Conservation (phyloP, 495 filamentous ascomycete genomes). For the Choiromyces venosus region DNA sequence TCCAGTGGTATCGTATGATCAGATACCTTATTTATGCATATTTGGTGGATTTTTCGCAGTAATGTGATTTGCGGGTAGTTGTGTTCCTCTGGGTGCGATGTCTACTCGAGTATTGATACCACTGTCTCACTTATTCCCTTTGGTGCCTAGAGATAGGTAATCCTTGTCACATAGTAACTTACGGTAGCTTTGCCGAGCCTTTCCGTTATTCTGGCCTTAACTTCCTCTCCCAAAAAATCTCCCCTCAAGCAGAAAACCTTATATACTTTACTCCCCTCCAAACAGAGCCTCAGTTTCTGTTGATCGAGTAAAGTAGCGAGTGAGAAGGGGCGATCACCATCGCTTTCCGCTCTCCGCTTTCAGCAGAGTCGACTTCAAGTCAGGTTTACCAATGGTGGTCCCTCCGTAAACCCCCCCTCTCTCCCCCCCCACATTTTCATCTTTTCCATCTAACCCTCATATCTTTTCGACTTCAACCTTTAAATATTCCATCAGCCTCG, state of each 20-base stretch:
- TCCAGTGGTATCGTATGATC: neutral
- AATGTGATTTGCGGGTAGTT: neutral
- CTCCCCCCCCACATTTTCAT: neutral
- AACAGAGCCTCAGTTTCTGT: neutral
- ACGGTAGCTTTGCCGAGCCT: neutral
- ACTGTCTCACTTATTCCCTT: constrained; percentile 1
- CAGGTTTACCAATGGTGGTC: neutral
- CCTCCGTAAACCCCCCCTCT: neutral
- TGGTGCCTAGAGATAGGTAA: neutral
- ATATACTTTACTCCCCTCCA: neutral
- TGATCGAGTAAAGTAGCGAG: neutral
- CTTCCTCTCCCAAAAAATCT: neutral
- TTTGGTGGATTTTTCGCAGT: neutral
- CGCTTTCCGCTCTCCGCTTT: neutral
- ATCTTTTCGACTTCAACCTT: neutral
- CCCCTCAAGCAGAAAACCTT: neutral
- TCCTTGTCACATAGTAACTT: constrained; percentile 1
- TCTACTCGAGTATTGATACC: neutral
- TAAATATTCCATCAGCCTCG: neutral
- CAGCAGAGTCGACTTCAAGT: neutral
- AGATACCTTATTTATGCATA: neutral
- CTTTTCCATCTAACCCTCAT: neutral
- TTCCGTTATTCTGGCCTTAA: constrained; percentile 1
- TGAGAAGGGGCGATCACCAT: neutral
- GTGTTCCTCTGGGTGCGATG: neutral